A percentile compares a stretch with the other conserved stretches of the same genome.
phyloP scores from a whole-genome alignment of 768 basidiomycete species.

The Cytidiella melzeri region DNA sequence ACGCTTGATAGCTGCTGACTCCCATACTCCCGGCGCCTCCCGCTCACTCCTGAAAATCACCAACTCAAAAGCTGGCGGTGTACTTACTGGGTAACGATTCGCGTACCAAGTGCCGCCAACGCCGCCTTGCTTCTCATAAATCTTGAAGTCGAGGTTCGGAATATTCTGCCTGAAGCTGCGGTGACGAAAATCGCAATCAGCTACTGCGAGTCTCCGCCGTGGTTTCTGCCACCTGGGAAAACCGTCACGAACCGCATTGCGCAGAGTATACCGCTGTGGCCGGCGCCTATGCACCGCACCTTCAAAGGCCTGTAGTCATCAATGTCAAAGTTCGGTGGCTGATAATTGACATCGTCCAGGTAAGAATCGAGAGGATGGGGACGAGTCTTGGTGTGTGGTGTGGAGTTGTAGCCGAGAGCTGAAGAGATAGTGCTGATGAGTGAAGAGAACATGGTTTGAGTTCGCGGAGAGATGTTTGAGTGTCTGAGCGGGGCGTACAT shows the following conservation, averaged over 20 bases:
- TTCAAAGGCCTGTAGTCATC: conserved; percentile 9
- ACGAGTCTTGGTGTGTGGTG: no score
- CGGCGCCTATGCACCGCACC: conserved; percentile 8
- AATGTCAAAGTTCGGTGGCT: conserved; percentile 1
- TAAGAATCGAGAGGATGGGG: no score
- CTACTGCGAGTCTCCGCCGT: background rate
- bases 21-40: no score
- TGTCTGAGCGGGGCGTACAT: no score
- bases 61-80: background rate
- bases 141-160: conserved; percentile 45
- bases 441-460: no score
- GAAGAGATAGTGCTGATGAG: no score
- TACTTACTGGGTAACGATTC: conserved; percentile 40
- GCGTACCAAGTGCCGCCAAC: conserved; percentile 60
- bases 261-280: conserved; percentile 8
- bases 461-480: no score
- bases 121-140: conserved; percentile 53
- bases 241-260: conserved; percentile 5
- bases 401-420: no score
- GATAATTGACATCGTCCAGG: background rate
- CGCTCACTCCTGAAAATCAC: no score
- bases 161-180: conserved; percentile 45
- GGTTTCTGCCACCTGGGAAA: no score
- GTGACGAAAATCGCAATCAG: background rate
- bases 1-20: no score